A percentile compares a stretch with the other conserved stretches of the same genome.
phyloP scores from a whole-genome alignment of 106 monocot species.

The Hemerocallis citrina region DNA sequence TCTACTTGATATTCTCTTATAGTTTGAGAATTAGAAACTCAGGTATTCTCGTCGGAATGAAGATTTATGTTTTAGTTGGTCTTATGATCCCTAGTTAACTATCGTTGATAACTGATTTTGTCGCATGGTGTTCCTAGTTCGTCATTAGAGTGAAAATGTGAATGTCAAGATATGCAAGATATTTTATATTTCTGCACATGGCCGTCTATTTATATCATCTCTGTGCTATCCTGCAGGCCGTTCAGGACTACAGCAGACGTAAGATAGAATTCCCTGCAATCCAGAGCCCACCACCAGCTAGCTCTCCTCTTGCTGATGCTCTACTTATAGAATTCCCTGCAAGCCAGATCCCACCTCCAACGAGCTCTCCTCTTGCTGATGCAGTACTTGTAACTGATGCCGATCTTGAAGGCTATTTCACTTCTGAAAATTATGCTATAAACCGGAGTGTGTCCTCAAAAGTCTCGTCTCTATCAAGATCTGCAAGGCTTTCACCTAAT shows the following conservation, averaged over 20 bases:
- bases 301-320: constrained; percentile 21
- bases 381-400: constrained; percentile 46
- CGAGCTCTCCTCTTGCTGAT: constrained; percentile 16
- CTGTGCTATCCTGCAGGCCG: constrained; percentile 25
- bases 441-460: constrained; percentile 5
- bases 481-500: neutral
- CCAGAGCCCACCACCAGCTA: neutral
- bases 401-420: constrained; percentile 52
- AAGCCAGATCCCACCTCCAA: constrained; percentile 4
- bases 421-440: constrained; percentile 1
- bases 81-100: too few species aligned
- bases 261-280: constrained; percentile 33
- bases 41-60: too few species aligned
- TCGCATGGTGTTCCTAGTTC: too few species aligned
- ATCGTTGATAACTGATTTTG: too few species aligned
- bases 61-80: too few species aligned
- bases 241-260: constrained; percentile 39
- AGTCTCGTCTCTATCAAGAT: neutral
- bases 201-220: neutral
- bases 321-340: constrained; percentile 43
- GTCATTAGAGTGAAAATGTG: too few species aligned
- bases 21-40: too few species aligned
- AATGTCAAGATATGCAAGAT: too few species aligned
- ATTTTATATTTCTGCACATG: neutral
- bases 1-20: too few species aligned